Evolutionary conservation across 306 rosid species (phyloP).

Genomic region (Cicer yamashitae): DNA sequence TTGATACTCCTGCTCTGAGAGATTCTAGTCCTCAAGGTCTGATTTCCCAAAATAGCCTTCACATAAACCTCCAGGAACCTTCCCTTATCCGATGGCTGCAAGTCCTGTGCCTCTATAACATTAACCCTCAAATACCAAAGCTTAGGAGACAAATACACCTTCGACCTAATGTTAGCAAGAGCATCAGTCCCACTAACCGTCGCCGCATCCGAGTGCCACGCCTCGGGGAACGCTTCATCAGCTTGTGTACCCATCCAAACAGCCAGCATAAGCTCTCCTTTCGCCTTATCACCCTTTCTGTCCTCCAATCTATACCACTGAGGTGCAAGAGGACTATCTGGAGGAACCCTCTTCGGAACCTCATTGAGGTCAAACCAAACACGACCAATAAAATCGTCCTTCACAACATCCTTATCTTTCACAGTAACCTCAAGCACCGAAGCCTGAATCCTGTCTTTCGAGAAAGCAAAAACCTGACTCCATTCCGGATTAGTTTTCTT

Average conservation of each 20-base stretch:
- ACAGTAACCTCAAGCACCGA: constrained; percentile 82
- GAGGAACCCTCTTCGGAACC: constrained; percentile 92
- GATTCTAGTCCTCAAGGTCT: constrained; percentile 73
- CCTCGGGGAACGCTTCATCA: constrained; percentile 97
- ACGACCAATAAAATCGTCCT: constrained; percentile 89
- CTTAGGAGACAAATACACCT: constrained; percentile 96
- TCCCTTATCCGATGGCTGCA: constrained; percentile 75
- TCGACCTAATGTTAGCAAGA: constrained; percentile 85
- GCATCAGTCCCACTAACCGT: constrained; percentile 87
- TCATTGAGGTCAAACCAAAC: constrained; percentile 82
- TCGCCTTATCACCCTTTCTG: constrained; percentile 66
- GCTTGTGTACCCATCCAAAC: constrained; percentile 99
- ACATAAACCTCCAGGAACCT: constrained; percentile 88
- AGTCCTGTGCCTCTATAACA: constrained; percentile 95
- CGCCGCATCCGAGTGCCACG: constrained; percentile 97
- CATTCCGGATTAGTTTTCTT: constrained; percentile 92
- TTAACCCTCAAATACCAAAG: constrained; percentile 98
- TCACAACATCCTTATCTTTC: constrained; percentile 87
- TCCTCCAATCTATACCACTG: constrained; percentile 96
- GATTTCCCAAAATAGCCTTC: constrained; percentile 82
- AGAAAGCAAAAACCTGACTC: constrained; percentile 94
- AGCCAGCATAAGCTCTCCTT: constrained; percentile 95
- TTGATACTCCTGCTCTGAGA: constrained; percentile 78
- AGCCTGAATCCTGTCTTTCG: constrained; percentile 88
- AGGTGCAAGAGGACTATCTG: constrained; percentile 92